Base-by-base conservation (phyloP, 306 rosid species). In the Crotalaria pallida region DNA sequence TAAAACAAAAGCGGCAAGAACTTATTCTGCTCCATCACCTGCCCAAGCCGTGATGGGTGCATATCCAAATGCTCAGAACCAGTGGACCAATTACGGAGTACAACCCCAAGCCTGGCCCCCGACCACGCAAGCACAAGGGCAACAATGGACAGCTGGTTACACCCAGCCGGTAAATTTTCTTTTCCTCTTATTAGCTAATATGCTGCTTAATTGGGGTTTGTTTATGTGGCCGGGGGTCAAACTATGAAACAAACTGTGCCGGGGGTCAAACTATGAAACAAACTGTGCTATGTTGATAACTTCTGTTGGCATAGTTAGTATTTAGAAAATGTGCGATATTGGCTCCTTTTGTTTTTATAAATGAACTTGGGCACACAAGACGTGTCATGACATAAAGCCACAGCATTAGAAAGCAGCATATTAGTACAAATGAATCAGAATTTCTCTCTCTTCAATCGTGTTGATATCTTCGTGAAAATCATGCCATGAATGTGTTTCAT, bases 61-160 rank as follows among this genome's bases (percentile, higher is more conserved):
- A 74, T 95, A 95, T 85, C 96, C 96, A 16, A 89, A 64, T 82
- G 77, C 86, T 16, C 99, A 90, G 68, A 87, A 71, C 73, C 99
- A 86, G 74, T 95, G 99, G 97, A 73, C 92, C 48, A 77, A 85
- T 80, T 90, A 93, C 80, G 90, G 95, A 33, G 84, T 23, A 58
- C 97, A 91, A 71, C 96, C 92, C 49, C 99, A 95, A 87, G 83
- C 96, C 60, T 95, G 99, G 99, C 99, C 99, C 38, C 88, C 96
- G 6, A 87, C 71, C 55, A 69, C 96, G 34, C 99, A 87, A 83
- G 85, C 92, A 59, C 99, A 85, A 82, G 98, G 92, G 47, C 98
- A 95, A 75, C 99, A 95, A 72, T 95, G 99, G 99, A 50, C 89
- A 47, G 88, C 99, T 71, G 93, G 91, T 60, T 95, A 95, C 81